Percentiles rank a stretch among this genome's conserved stretches.
Evolutionary conservation across 2,329 filamentous ascomycete genomes (phyloP).

Genomic region (Pseudophaeomoniella oleicola): DNA sequence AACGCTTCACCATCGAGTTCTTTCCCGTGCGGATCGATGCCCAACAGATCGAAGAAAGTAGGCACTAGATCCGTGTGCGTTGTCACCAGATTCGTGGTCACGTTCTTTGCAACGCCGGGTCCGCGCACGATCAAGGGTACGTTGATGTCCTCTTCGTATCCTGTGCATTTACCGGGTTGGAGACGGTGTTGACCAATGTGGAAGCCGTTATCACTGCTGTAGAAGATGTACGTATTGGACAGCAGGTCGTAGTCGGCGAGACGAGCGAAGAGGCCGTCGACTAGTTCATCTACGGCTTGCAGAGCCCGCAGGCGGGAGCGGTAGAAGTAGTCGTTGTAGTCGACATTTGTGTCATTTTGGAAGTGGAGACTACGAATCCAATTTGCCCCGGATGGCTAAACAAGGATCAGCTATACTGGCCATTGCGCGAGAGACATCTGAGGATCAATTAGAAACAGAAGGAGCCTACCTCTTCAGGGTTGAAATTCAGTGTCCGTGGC

Average conservation of each 20-base stretch:
- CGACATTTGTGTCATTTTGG: slow-evolving; percentile 31
- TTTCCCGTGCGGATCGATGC: slow-evolving; percentile 29
- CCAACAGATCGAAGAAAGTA: slow-evolving; percentile 36
- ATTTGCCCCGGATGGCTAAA: slow-evolving; percentile 25
- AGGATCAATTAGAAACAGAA: neutral
- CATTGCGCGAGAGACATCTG: neutral
- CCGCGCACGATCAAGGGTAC: slow-evolving; percentile 45
- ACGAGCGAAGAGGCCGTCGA: slow-evolving; percentile 26
- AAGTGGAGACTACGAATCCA: slow-evolving; percentile 30
- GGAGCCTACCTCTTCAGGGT: slow-evolving; percentile 39
- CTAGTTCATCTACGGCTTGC: slow-evolving; percentile 40
- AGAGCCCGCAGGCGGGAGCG: slow-evolving; percentile 33
- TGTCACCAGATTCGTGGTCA: slow-evolving; percentile 32
- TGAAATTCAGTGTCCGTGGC: slow-evolving; percentile 51
- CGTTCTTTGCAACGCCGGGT: slow-evolving; percentile 33
- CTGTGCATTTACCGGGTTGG: slow-evolving; percentile 41
- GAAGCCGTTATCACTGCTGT: slow-evolving; percentile 45
- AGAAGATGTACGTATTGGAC: slow-evolving; percentile 44
- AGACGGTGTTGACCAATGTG: slow-evolving; percentile 45
- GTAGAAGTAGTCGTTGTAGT: slow-evolving; percentile 39
- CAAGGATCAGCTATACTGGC: neutral
- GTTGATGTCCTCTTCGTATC: slow-evolving; percentile 44
- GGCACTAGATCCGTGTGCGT: slow-evolving; percentile 51
- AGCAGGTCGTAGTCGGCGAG: slow-evolving; percentile 26
- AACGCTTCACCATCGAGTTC: slow-evolving; percentile 7